These are phyloP conservation scores for Alternaria hordeiaustralica DNA, from an alignment of 2,329 filamentous ascomycete genomes.

Conservation along the genomic window DNA sequence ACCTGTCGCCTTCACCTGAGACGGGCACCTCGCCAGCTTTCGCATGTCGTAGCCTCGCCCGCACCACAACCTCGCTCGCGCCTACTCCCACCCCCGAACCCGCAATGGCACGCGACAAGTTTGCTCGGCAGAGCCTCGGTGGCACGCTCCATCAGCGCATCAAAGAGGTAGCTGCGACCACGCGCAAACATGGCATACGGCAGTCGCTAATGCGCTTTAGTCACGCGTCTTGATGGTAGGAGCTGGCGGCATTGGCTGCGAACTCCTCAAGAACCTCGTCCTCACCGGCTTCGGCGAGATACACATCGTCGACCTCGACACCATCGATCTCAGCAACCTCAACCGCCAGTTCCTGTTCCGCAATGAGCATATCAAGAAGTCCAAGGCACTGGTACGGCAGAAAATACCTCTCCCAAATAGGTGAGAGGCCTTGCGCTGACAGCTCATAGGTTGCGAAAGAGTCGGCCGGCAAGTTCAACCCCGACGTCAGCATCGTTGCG, in stretches of 20 bases:
- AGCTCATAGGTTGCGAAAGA: slow-evolving; percentile 81
- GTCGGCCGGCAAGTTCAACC: slow-evolving; percentile 88
- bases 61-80: slow-evolving; percentile 12
- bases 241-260: slow-evolving; percentile 95
- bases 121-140: slow-evolving; percentile 66
- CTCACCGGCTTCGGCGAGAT: slow-evolving; percentile 91
- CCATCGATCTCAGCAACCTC: slow-evolving; percentile 95
- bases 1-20: slow-evolving; percentile 21
- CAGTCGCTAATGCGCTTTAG: slow-evolving; percentile 57
- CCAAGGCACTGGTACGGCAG: slow-evolving; percentile 78
- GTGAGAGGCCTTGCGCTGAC: slow-evolving; percentile 24
- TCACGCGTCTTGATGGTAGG: slow-evolving; percentile 91
- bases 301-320: slow-evolving; percentile 95
- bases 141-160: slow-evolving; percentile 66
- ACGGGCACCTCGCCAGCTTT: slow-evolving; percentile 13
- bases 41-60: slow-evolving; percentile 26
- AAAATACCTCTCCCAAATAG: too few species aligned
- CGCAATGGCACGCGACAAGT: slow-evolving; percentile 57
- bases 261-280: slow-evolving; percentile 94
- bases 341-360: slow-evolving; percentile 98
- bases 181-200: background rate
- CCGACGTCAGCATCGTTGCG: slow-evolving; percentile 81
- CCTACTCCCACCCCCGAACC: slow-evolving; percentile 8
- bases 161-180: slow-evolving; percentile 64
- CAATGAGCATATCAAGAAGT: slow-evolving; percentile 96